These are phyloP conservation scores for Geotrichum phurueaensis DNA, from an alignment of 1,139 yeast species.

Conservation along the genomic window DNA sequence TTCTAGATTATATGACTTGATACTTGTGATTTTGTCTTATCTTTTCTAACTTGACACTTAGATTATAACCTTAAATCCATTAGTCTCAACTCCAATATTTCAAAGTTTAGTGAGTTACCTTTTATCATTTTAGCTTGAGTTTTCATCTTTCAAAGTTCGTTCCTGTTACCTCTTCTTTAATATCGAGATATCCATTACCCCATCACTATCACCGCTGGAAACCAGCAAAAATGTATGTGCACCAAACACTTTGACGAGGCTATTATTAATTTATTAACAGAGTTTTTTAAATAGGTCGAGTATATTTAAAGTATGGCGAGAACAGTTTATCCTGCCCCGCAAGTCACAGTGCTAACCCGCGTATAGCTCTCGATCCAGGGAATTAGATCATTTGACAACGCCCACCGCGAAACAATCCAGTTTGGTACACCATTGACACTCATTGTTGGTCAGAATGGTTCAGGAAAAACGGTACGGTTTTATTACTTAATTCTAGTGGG, in stretches of 20 bases:
- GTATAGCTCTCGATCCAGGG: slow-evolving; percentile 75
- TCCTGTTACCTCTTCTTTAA: not conserved
- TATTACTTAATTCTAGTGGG: not conserved
- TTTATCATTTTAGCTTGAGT: not conserved
- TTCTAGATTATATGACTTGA: no score
- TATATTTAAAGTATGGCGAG: slow-evolving; percentile 28
- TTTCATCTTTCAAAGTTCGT: not conserved
- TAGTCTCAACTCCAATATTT: not conserved
- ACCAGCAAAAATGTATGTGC: not conserved
- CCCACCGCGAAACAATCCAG: slow-evolving; percentile 76
- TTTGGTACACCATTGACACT: slow-evolving; percentile 88
- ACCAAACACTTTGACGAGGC: not conserved
- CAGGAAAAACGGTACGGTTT: slow-evolving; percentile 72
- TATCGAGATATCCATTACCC: not conserved
- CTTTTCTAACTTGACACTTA: not conserved
- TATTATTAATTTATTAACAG: not conserved
- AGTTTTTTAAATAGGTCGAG: slow-evolving; percentile 26
- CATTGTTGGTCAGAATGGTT: slow-evolving; percentile 94
- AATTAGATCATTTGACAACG: slow-evolving; percentile 81
- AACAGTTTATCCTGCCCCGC: not conserved
- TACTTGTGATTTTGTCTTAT: not conserved
- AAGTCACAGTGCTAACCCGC: not conserved
- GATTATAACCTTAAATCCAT: not conserved
- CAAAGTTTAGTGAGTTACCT: not conserved
- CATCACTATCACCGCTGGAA: not conserved